These are phyloP conservation scores for Apophysomyces elegans DNA, from an alignment of 371 early-diverging fungal genomes.

Conservation along the genomic window DNA sequence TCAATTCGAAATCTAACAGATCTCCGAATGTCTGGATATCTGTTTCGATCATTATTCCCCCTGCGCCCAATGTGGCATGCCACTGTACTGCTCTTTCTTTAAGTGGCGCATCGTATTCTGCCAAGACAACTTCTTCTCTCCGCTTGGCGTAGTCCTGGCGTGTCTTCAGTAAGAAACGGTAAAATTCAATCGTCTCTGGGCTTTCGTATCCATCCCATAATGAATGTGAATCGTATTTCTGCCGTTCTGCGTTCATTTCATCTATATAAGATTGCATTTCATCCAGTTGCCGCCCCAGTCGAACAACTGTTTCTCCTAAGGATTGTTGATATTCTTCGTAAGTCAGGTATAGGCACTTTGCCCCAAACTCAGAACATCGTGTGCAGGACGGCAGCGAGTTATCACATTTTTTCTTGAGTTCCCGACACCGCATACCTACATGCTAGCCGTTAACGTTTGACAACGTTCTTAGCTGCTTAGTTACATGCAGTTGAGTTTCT, in stretches of 20 bases:
- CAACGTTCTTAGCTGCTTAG: constrained; percentile 1
- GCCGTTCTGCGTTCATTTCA: not conserved
- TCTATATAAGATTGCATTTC: constrained; percentile 7
- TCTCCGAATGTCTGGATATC: constrained; percentile 12
- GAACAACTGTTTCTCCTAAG: constrained; percentile 9
- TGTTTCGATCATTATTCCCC: constrained; percentile 11
- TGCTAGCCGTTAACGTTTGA: constrained; percentile 9
- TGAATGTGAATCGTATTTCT: constrained; percentile 2
- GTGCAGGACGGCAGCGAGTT: constrained; percentile 10
- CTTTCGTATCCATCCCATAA: constrained; percentile 9
- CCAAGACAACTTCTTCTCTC: not conserved
- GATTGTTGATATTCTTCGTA: constrained; percentile 14
- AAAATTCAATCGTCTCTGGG: constrained; percentile 12
- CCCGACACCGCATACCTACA: constrained; percentile 17
- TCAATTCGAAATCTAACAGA: not conserved
- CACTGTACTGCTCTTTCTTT: constrained; percentile 4
- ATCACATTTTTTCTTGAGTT: constrained; percentile 16
- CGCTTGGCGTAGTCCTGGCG: constrained; percentile 8
- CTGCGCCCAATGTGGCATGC: constrained; percentile 11
- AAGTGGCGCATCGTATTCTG: constrained; percentile 1
- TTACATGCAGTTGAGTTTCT: constrained; percentile 9
- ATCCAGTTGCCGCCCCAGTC: constrained; percentile 8
- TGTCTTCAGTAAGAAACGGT: constrained; percentile 8
- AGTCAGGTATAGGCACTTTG: constrained; percentile 11
- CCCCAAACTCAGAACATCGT: constrained; percentile 14